Evolutionary conservation across 2,329 filamentous ascomycete genomes (phyloP), one percentile per base, ranked within the genome.

Genomic region (Clarireedia homoeocarpa): DNA sequence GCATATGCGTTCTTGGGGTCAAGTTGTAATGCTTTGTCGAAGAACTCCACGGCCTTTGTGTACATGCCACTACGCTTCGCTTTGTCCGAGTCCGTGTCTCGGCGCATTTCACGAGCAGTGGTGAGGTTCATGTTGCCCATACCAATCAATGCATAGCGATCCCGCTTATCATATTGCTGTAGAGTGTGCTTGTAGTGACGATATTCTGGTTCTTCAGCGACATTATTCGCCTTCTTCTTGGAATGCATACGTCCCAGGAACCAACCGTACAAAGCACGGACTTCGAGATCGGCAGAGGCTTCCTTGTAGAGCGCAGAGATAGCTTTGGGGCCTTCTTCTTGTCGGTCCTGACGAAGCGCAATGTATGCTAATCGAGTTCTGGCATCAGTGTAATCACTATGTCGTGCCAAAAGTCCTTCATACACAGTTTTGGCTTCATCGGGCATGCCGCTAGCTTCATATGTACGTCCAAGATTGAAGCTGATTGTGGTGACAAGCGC

Each of bases 121-220:
- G 86, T 77, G 42, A 99, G 80, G 86, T 69, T 73, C 6, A 99
- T 76, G 69, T 99, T 99, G 44, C 94, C 94, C 92, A 99, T 97
- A 14, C 89, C 92, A 26, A 95, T 91, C 27, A 99, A 77, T 4
- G 94, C 90, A 70, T 99, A 99, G n/a, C 90, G 82, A 70, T 99
- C 94, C 69, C 99, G 94, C 77, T 97, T 99, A 75, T 99, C 92
- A 69, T 91, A 87, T 63, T 91, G 85, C 69, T 95, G 90, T 30
- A 99, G 76, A 0, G 92, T 97, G 71, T 96, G 91, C 74, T 97
- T 99, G 78, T 95, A 95, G 70, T 96, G 91, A 3, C 91, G 84
- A 66, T 96, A 86, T 71, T 99, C 94, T 36, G 85, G 84, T 68
- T 99, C 95, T 67, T 97, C 91, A 15, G 84, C 84, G 58, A 96